Evolutionary conservation across 1,139 yeast genomes (phyloP), one percentile per base, ranked within the genome.

Genomic region (Meyerozyma sp.): DNA sequence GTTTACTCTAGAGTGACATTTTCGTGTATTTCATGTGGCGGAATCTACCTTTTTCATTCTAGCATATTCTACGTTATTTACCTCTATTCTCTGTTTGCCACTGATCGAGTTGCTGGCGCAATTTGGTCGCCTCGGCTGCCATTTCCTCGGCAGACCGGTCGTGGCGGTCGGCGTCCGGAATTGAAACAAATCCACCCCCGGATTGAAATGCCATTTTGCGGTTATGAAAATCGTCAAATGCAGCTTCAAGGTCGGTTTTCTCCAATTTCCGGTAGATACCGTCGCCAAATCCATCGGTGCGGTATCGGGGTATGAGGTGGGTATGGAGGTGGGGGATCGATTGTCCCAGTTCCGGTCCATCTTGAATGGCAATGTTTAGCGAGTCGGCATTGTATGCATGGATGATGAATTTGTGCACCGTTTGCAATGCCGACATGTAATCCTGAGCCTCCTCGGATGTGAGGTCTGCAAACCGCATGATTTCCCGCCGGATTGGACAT

Each of bases 341-440:
- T 59, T 93, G 98, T 4, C 98, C 98, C 2, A 97, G 93, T 44
- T 88, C 89, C 0, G 93, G 88, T 0, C 98, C 98, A 60, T 93
- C 98, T 59, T 93, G 98, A 46, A 93, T 88, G 13, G 97, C 90
- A 27, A 93, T 76, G 58, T 93, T 93, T 47, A 89, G 62, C 1
- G 95, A 70, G 53, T 90, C 95, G 1, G 96, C 95, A 39, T 81
- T 73, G 60, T 84, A 90, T 13, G 73, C 66, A 46, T 71, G 58
- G 50, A 75, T 81, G 26, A 93, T 81, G 50, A 87, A 84, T 45
- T 66, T 64, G 48, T 89, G 82, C 1, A 93, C 73, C 42, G 75
- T 58, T 52, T 88, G 96, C n/a, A 93, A 69, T 0, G 95, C 79
- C 35, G 65, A 63, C 75, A 89, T 89, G 58, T 84, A 87, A 59